Base-by-base conservation (phyloP, 2,329 filamentous ascomycete species). In the Epicoccum nigrum region DNA sequence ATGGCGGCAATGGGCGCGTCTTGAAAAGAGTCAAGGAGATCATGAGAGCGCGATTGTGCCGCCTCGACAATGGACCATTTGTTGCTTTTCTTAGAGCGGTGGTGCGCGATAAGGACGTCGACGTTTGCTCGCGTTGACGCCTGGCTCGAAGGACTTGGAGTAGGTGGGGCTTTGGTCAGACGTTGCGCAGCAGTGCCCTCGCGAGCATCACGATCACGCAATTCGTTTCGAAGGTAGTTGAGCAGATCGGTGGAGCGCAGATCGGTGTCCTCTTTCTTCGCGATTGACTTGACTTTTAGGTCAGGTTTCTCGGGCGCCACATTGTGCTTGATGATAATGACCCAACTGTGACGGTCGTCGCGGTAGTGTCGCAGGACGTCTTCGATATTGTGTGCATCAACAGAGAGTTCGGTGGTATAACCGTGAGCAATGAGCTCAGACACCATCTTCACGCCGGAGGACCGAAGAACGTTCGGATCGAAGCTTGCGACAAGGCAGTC, bases 401-500 rank as follows among this genome's bases (percentile, higher is more conserved):
- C 83, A 5, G 92, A 90, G 23, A 99, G 80, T 75, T 99, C 94
- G 4, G 93, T 91, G 54, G 87, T 93, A 68, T 97, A 89, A 49
- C 90, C 88, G 64, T 91, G 85, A 1, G 85, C 80, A 87, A 94
- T 97, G 3, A 99, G 81, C 20, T 83, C 84, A 50, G 88, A 85
- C 7, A 97, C 77, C 33, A 97, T 80, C 59, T 89, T 87, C 19
- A 96, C 79, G 1, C 92, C 92, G 0, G 83, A 82, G 0, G 87
- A 88, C 31, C 90, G 86, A 11, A 97, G 82, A 4, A 91, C 83
- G 3, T 85, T 82, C 0, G 87, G 77, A 65, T 96, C 92, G 63
- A 96, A 95, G 63, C 91, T 93, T 9, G 92, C 89, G 30, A 99
- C 86, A 3, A 97, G 84, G 12, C 94, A 89, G 70, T 97, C 92